Evolutionary conservation across 1,139 yeast species (phyloP), one percentile per base, ranked within the genome.

Genomic region (Taphrina flavorubra): DNA sequence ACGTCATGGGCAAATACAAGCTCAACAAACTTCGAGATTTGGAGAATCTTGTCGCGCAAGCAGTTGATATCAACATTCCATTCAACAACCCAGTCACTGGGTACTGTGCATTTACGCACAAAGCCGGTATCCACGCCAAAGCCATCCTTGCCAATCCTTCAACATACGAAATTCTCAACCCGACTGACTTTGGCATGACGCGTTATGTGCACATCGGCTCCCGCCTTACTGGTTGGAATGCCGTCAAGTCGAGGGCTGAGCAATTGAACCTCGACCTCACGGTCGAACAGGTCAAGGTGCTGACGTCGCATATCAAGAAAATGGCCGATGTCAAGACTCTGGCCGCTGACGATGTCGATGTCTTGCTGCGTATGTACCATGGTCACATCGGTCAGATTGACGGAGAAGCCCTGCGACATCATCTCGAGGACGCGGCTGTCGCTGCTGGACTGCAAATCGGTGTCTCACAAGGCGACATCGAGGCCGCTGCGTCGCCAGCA

Each of bases 91-190:
- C 98, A 75, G 92, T 94, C 79, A 94, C 99, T 63, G 99, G 99
- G 69, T 94, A 94, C 88, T 94, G 98, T 84, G 99, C 99, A 68
- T 94, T 94, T 82, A 94, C 99, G 69, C 99, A 94, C 84, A 94
- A 94, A 85, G 99, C 99, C 69, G 99, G 99, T 82, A 92, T 94
- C 77, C 99, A 94, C 79, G 98, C 99, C 77, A 94, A 94, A 85
- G 98, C 98, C 70, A 94, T 94, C 76, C 86, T 94, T 75, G 99
- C 99, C 72, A 94, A 94, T 82, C 99, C 99, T 73, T 91, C 97
- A 55, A 94, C 98, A 49, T 94, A 94, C 79, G 99, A 94, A 83
- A 94, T 94, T 76, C 85, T 94, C 78, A 90, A 90, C 79, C 99
- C 99, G 72, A 83, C 89, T 44, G 98, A 92, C 81, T 92, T 92